Percentiles rank a stretch among this genome's conserved stretches.
phyloP scores from a whole-genome alignment of 1,284 basidiomycete genomes.

The Cerioporus squamosus region DNA sequence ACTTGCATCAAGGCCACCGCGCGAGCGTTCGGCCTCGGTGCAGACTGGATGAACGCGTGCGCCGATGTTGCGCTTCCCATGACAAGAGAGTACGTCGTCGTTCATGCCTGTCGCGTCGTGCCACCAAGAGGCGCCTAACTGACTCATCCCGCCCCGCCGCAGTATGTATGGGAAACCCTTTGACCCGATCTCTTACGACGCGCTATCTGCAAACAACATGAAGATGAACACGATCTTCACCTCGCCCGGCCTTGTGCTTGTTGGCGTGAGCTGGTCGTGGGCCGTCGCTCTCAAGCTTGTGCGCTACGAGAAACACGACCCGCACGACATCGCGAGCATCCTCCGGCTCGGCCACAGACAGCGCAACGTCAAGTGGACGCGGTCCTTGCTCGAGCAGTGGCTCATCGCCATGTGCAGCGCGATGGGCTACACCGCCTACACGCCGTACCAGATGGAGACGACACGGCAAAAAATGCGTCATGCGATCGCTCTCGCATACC shows the following conservation, averaged over 20 bases:
- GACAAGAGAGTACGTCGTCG: slow-evolving; percentile 54
- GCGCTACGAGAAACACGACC: slow-evolving; percentile 56
- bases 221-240: slow-evolving; percentile 57
- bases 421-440: slow-evolving; percentile 57
- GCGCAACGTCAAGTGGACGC: slow-evolving; percentile 57
- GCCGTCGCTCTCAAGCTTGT: slow-evolving; percentile 72
- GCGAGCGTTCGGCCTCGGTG: slow-evolving; percentile 49
- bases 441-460: slow-evolving; percentile 44
- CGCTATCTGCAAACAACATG: slow-evolving; percentile 52
- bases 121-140: neutral
- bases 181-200: slow-evolving; percentile 62
- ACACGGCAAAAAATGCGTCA: slow-evolving; percentile 54
- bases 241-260: slow-evolving; percentile 53
- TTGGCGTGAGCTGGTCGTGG: slow-evolving; percentile 71
- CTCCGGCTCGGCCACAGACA: slow-evolving; percentile 54
- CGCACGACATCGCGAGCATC: slow-evolving; percentile 43
- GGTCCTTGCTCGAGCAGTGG: slow-evolving; percentile 55
- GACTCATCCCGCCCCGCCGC: slow-evolving; percentile 4
- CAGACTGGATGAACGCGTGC: slow-evolving; percentile 76
- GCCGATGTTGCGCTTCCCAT: slow-evolving; percentile 69
- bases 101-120: neutral
- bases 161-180: slow-evolving; percentile 46
- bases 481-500: slow-evolving; percentile 40
- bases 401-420: slow-evolving; percentile 54
- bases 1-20: slow-evolving; percentile 63